Evolutionary conservation across 1,284 basidiomycete species (phyloP), one percentile per base, ranked within the genome.

Genomic region (Cryptococcus deneoformans): DNA sequence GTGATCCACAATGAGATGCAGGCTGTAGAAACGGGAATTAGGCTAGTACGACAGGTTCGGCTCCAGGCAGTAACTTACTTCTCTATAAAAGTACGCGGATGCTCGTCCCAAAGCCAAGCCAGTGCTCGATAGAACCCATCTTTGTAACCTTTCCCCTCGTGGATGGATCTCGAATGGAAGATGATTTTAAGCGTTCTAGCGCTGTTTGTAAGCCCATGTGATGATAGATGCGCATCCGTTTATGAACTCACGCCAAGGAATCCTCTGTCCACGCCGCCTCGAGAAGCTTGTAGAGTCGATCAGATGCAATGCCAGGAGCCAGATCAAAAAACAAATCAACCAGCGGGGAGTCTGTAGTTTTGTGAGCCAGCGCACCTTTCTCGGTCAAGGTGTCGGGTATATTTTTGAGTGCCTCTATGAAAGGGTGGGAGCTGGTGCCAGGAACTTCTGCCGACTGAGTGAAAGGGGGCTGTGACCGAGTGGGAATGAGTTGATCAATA

Each of bases 91-190:
- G 69, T 70, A 4, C 62, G 58, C 6, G 69, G 69, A 50, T 68
- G 66, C 12, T 70, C 46, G 8, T 65, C 61, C 63, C 63, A 70
- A 8, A 72, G 42, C 71, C 71, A 73, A 0, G 52, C 61, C 7
- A 63, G 36, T 6, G 60, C 63, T 38, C 54, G 43, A 47, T 60
- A 68, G 50, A 65, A 69, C 9, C 54, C 64, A 8, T 60, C 50
- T 54, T 63, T 63, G 57, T 57, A 59, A 1, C 68, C 69, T 53
- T 73, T 73, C 20, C n/a, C 71, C 47, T 71, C 65, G 52, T 71
- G 69, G 35, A 73, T 73, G 5, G 68, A 70, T 20, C 71, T 44
- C 4, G 62, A 59, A 24, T 73, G 69, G 59, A 71, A 65, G 43
- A 73, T 57, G 44, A 70, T 58, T 42, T 58, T 56, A 24, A 68